Conservation (phyloP, 176 grass and related monocot species). For the Thinopyrum elongatum region DNA sequence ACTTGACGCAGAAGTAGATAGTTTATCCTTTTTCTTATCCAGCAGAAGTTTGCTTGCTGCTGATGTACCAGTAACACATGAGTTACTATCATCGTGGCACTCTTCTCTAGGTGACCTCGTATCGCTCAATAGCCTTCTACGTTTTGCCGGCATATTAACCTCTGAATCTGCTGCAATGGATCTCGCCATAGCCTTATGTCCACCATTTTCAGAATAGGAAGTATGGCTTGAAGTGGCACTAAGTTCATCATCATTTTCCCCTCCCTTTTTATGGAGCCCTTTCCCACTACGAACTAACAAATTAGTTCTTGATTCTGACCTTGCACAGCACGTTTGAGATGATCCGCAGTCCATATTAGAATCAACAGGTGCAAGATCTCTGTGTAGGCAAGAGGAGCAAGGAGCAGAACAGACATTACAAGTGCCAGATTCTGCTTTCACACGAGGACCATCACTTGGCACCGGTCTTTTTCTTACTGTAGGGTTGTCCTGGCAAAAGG, state of each 20-base stretch:
- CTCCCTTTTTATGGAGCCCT: conserved; percentile 25
- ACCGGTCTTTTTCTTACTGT: conserved; percentile 36
- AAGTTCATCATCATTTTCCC: conserved; percentile 49
- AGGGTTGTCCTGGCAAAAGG: conserved; percentile 39
- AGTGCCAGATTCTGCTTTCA: conserved; percentile 62
- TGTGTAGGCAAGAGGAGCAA: conserved; percentile 79
- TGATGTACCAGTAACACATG: conserved; percentile 54
- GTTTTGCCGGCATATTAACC: conserved; percentile 66
- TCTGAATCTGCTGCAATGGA: conserved; percentile 50
- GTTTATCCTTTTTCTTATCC: conserved; percentile 47
- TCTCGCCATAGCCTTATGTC: conserved; percentile 44
- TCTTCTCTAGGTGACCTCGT: conserved; percentile 20
- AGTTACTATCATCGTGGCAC: conserved; percentile 50
- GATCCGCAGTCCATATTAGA: conserved; percentile 56
- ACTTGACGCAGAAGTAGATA: conserved; percentile 52
- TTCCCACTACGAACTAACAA: conserved; percentile 36
- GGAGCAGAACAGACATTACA: conserved; percentile 75
- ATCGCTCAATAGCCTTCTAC: conserved; percentile 41
- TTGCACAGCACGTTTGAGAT: conserved; percentile 52
- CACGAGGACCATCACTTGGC: conserved; percentile 5
- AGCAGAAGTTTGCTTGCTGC: conserved; percentile 37
- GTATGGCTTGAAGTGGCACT: conserved; percentile 64
- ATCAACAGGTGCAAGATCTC: conserved; percentile 23
- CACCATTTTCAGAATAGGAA: conserved; percentile 63
- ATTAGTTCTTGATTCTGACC: conserved; percentile 49